Base-by-base conservation (phyloP, 2,329 filamentous ascomycete species). In the Aspergillus puulaauensis region DNA sequence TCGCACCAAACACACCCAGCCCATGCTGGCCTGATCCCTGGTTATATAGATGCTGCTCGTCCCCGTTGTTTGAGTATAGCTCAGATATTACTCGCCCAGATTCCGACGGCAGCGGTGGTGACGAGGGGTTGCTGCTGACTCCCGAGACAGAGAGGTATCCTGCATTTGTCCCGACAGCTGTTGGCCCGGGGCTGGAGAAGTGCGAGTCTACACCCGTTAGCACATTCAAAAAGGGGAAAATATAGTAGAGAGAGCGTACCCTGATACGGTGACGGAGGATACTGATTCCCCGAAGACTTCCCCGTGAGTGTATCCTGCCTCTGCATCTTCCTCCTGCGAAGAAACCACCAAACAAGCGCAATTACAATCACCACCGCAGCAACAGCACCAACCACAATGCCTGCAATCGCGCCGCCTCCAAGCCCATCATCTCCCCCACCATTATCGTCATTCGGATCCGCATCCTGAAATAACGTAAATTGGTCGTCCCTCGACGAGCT, bases 391-490 rank as follows among this genome's bases (percentile, higher is more conserved):
- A 55, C 15, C 11, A 43, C 52, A n/a, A 55, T 49, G 8, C 52
- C 52, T 12, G 45, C 44, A n/a, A 55, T 55, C 12, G 52, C 52
- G 12, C 52, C 52, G 4, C 21, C 37, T 0, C 44, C 48, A 4
- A 52, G 27, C 14, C 24, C 50, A 7, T 14, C 50, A 2, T 31
- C 39, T 1, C 49, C 39, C 1, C 3, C 23, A 2, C 8, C 19
- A 6, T 12, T n/a, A 6, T 27, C 35, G n/a, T 39, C 35, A 1
- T 19, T 4, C 12, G 11, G n/a, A 0, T n/a, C 17, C 21, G 17
- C 21, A 54, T 58, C 56, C n/a, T n/a, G 27, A 40, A 58, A 58
- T 3, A 58, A 31, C 8, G 40, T 19, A 15, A 45, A 46, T 12
- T 58, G 56, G 3, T 40, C 45, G 12, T 4, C 12, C 2, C 19